Conservation (phyloP, 768 basidiomycete genomes). For the Auriculariales sp. region DNA sequence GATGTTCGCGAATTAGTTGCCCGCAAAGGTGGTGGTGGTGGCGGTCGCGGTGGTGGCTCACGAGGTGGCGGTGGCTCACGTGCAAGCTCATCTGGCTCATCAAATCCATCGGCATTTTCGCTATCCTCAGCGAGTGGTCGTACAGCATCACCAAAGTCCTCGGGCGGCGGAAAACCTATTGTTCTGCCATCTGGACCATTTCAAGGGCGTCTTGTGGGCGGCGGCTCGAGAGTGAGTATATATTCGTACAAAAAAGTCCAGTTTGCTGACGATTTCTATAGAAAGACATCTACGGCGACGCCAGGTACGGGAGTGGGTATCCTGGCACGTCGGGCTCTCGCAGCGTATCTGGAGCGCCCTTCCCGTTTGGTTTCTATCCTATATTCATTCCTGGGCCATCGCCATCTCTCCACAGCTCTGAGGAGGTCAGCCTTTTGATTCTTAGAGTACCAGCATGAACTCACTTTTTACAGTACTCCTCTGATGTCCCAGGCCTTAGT, state of each 20-base stretch:
- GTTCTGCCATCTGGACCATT: not conserved
- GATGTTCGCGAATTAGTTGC: too few species aligned
- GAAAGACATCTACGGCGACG: not conserved
- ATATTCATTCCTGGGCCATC: not conserved
- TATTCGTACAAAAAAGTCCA: too few species aligned
- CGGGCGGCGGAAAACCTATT: not conserved
- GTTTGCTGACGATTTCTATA: too few species aligned
- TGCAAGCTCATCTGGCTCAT: not conserved
- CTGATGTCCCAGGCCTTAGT: not conserved
- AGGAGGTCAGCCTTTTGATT: not conserved
- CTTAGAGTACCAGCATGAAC: not conserved
- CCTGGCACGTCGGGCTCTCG: not conserved
- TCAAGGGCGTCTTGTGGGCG: not conserved
- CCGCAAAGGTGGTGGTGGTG: not conserved
- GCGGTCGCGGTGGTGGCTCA: not conserved
- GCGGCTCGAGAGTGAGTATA: not conserved
- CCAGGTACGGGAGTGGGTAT: not conserved
- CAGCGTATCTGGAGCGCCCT: not conserved
- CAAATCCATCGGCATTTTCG: not conserved
- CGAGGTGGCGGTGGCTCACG: not conserved
- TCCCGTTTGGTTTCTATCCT: not conserved
- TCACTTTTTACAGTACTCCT: not conserved
- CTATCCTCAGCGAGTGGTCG: not conserved
- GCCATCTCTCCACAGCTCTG: not conserved
- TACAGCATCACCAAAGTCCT: not conserved